phyloP scores from a whole-genome alignment of 2,329 filamentous ascomycete species.

The Pestalotiopsis sp. region DNA sequence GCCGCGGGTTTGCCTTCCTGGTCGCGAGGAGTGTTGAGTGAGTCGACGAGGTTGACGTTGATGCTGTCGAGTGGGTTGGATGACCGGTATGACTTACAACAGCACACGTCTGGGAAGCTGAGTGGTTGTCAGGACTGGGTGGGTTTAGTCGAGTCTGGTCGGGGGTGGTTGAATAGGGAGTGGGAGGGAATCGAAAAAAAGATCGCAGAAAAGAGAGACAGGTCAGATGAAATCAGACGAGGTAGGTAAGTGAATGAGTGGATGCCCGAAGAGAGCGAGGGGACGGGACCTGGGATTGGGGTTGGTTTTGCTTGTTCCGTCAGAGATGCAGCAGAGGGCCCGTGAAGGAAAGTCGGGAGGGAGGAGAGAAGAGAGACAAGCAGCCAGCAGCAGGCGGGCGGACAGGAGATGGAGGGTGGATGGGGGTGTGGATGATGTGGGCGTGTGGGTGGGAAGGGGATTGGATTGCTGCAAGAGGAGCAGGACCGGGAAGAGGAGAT shows the following conservation, averaged over 20 bases:
- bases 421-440: background rate
- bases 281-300: constrained; percentile 8
- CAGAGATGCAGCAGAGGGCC: background rate
- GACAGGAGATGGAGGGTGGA: constrained; percentile 10
- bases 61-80: background rate
- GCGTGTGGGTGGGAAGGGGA: background rate
- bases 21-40: background rate
- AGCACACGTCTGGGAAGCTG: background rate
- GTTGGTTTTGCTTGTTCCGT: constrained; percentile 14
- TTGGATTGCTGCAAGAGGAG: constrained; percentile 4
- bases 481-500: background rate
- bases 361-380: constrained; percentile 3
- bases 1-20: background rate
- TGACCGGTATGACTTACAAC: background rate
- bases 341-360: constrained; percentile 6
- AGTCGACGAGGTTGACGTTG: background rate
- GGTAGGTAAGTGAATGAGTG: constrained; percentile 17
- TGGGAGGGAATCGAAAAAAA: constrained; percentile 14
- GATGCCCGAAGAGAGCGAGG: constrained; percentile 15
- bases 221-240: constrained; percentile 18
- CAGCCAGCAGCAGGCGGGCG: background rate
- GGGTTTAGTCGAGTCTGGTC: background rate
- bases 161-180: constrained; percentile 1
- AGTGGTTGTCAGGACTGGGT: background rate
- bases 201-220: constrained; percentile 16